A percentile compares a stretch with the other conserved stretches of the same genome.
These are phyloP conservation scores for Populus trichocarpa DNA, from an alignment of 441 rosid species.

Conservation along the genomic window DNA sequence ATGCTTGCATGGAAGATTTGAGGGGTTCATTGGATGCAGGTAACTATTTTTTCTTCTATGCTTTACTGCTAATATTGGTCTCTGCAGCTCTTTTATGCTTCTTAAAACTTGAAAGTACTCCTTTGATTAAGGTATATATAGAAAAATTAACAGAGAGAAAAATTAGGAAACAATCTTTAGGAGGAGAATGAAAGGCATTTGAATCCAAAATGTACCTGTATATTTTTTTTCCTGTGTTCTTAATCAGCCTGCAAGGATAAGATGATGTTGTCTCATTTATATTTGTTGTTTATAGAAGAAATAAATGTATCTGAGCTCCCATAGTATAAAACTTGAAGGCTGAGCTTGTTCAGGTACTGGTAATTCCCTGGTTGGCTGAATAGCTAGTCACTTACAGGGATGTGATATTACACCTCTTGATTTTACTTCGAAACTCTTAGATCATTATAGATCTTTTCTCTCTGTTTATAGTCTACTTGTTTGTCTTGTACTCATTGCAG, in stretches of 20 bases:
- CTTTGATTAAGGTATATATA: background rate
- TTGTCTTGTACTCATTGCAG: constrained; percentile 37
- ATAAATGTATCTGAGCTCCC: background rate
- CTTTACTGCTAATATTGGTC: constrained; percentile 1
- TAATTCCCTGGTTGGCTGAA: background rate
- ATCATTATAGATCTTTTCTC: background rate
- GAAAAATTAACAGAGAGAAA: background rate
- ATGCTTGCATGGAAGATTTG: constrained; percentile 66
- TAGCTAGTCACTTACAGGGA: background rate
- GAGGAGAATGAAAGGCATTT: background rate
- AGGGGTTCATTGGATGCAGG: constrained; percentile 81
- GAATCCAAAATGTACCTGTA: background rate
- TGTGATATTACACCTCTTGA: background rate
- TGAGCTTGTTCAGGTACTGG: background rate
- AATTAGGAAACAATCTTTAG: background rate
- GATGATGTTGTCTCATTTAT: background rate
- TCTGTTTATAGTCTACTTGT: constrained; percentile 1
- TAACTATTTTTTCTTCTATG: constrained; percentile 23
- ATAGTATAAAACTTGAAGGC: background rate
- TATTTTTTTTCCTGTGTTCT: background rate
- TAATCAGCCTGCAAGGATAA: background rate
- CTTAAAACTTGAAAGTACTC: background rate
- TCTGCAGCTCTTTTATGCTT: background rate
- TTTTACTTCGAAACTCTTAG: background rate
- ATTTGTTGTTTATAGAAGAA: background rate